These are phyloP conservation scores for Nemania serpens DNA, from an alignment of 2,329 filamentous ascomycete species.

Conservation along the genomic window DNA sequence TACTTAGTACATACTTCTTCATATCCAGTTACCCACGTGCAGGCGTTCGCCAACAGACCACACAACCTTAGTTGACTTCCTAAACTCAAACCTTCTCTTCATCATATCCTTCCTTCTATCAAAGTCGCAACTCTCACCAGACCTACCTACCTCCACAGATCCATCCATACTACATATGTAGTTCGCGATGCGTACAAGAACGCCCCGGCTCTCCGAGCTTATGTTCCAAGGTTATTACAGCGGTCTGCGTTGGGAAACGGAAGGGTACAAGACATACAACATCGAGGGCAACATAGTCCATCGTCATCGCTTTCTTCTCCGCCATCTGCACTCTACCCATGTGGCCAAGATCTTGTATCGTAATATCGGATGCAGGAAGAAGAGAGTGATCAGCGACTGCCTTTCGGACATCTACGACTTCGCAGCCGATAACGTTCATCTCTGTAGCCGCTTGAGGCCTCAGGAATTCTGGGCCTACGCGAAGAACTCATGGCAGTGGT, in stretches of 20 bases:
- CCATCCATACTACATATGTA: neutral
- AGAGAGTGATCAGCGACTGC: neutral
- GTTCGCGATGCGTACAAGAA: too few relatives aligned
- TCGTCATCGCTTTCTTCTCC: slow-evolving; percentile 11
- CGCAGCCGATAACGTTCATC: slow-evolving; percentile 17
- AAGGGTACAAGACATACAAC: slow-evolving; percentile 3
- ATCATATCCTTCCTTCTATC: too few relatives aligned
- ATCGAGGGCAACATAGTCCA: neutral
- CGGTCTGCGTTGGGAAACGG: slow-evolving; percentile 16
- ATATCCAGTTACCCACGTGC: too few relatives aligned
- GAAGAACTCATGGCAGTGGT: slow-evolving; percentile 26
- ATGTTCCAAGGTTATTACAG: slow-evolving; percentile 3
- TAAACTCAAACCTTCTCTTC: too few relatives aligned
- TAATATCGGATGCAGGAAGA: neutral
- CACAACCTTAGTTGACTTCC: too few relatives aligned
- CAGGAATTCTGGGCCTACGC: slow-evolving; percentile 21
- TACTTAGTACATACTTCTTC: neutral
- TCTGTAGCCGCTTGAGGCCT: slow-evolving; percentile 18
- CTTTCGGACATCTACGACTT: slow-evolving; percentile 23
- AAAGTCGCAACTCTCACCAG: too few relatives aligned
- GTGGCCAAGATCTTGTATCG: slow-evolving; percentile 13
- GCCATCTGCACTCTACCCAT: slow-evolving; percentile 18
- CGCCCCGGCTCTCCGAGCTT: neutral
- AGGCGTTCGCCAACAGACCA: too few relatives aligned
- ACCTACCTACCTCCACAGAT: too few relatives aligned